Base-by-base conservation (phyloP, 2,329 filamentous ascomycete genomes). In the Fusarium lateritium region DNA sequence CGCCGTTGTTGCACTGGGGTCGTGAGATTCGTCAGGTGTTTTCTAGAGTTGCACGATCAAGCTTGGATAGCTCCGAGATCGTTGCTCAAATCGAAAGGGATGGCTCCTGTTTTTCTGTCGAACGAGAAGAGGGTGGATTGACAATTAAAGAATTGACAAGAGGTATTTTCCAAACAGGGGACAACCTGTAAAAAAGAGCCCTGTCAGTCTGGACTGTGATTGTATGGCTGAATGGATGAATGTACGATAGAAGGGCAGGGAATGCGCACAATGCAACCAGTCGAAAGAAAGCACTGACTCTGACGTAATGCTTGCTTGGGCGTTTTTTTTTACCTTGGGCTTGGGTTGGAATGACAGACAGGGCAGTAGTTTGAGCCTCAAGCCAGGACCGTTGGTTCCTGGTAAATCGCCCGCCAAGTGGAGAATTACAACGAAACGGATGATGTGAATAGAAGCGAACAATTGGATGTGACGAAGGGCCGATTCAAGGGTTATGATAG, bases 11-110 rank as follows among this genome's bases (percentile, higher is more conserved):
- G 52, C 44, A 52, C 46, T 62, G 61, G 61, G 56, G 71, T 68
- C 69, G 69, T 73, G 62, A 73, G 65, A 70, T 74, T 73, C 61
- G 56, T 74, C 66, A 67, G 72, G 63, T 71, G 72, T 58, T 72
- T 68, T 65, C 58, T 52, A 72, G 43, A 64, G 58, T 57, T 54
- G 45, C 60, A 53, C 58, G 51, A 38, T 43, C 46, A 66, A 73
- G 70, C 70, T 74, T 74, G 66, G 72, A 70, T 66, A 71, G 70
- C 70, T 73, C 65, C 47, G 45, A 49, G 72, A 56, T 63, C 65
- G 69, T 59, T 67, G 67, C 69, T 72, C 24, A 24, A 47, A 38
- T 5, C 28, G 28, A 31, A 31, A 13, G 28, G 28, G 28, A 31
- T 8, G 39, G 56, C 58, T 69, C 57, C 45, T 55, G 33, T 50